Conservation (phyloP, 2,329 filamentous ascomycete species). For the Raffaelea deltoideospora region DNA sequence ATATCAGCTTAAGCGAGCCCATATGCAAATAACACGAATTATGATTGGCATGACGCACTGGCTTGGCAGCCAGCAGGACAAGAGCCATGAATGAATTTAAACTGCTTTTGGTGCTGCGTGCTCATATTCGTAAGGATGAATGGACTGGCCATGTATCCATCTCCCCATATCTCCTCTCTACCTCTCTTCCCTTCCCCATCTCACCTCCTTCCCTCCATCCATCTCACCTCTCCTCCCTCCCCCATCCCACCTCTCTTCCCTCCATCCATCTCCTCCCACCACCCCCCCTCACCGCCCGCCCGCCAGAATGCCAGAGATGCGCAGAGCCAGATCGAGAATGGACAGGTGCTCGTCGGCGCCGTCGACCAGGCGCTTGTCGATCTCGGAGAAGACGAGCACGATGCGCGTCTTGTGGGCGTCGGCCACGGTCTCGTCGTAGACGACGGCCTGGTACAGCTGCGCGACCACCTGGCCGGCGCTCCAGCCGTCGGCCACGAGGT, state of each 20-base stretch:
- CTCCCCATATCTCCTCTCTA: too few relatives aligned
- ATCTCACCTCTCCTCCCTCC: not conserved
- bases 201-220: too few relatives aligned
- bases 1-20: too few relatives aligned
- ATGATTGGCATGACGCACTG: too few relatives aligned
- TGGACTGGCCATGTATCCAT: too few relatives aligned
- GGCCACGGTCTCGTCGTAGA: constrained; percentile 70
- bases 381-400: constrained; percentile 76
- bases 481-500: constrained; percentile 94
- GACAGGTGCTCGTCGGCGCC: constrained; percentile 90
- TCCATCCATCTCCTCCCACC: not conserved
- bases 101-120: too few relatives aligned
- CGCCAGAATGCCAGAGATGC: constrained; percentile 60
- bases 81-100: too few relatives aligned
- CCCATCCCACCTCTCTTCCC: not conserved
- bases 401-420: constrained; percentile 86
- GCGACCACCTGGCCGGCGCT: constrained; percentile 77
- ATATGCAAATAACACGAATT: too few relatives aligned
- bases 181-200: too few relatives aligned
- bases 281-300: constrained; percentile 6
- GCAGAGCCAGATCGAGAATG: constrained; percentile 69
- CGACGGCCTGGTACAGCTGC: constrained; percentile 65
- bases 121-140: too few relatives aligned
- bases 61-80: too few relatives aligned
- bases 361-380: constrained; percentile 88